These are phyloP conservation scores for Calonectria honghensis DNA, from an alignment of 2,329 filamentous ascomycete genomes.

Conservation along the genomic window DNA sequence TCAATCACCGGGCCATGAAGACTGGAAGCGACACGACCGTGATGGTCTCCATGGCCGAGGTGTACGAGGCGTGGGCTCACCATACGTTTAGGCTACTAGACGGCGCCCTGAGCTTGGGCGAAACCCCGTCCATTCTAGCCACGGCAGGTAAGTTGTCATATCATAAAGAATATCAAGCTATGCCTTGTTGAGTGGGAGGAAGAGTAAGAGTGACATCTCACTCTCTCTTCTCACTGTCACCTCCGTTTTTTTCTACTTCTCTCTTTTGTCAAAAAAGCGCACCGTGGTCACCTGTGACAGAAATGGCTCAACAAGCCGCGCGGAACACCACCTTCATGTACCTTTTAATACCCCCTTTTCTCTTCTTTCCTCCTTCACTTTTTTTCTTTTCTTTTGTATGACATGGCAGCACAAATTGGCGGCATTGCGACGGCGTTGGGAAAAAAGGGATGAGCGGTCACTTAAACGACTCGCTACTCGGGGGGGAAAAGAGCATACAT, in stretches of 20 bases:
- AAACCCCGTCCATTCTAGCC: slow-evolving; percentile 27
- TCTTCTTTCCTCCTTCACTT: neutral
- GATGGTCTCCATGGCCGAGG: slow-evolving; percentile 58
- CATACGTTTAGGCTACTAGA: slow-evolving; percentile 57
- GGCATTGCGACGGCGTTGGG: slow-evolving; percentile 53
- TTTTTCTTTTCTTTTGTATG: slow-evolving; percentile 37
- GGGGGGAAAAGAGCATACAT: slow-evolving; percentile 19
- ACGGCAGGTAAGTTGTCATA: slow-evolving; percentile 27
- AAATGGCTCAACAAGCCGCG: neutral
- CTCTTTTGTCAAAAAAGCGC: slow-evolving; percentile 1
- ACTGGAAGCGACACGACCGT: slow-evolving; percentile 60
- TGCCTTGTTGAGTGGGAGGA: neutral
- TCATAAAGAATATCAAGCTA: slow-evolving; percentile 7
- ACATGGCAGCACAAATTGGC: slow-evolving; percentile 39
- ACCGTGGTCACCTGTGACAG: neutral
- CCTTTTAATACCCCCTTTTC: slow-evolving; percentile 39
- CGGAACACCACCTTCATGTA: slow-evolving; percentile 40
- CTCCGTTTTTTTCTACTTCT: neutral
- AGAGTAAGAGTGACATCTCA: slow-evolving; percentile 4
- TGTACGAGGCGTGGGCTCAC: slow-evolving; percentile 50
- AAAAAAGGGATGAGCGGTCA: slow-evolving; percentile 24
- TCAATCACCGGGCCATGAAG: slow-evolving; percentile 46
- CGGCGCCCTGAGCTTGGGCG: slow-evolving; percentile 42
- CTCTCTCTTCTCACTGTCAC: neutral
- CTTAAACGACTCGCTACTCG: slow-evolving; percentile 14